Evolutionary conservation across 208 protist species (phyloP), one percentile per base, ranked within the genome.

Genomic region (Herpetomonas samuelpessoai): DNA sequence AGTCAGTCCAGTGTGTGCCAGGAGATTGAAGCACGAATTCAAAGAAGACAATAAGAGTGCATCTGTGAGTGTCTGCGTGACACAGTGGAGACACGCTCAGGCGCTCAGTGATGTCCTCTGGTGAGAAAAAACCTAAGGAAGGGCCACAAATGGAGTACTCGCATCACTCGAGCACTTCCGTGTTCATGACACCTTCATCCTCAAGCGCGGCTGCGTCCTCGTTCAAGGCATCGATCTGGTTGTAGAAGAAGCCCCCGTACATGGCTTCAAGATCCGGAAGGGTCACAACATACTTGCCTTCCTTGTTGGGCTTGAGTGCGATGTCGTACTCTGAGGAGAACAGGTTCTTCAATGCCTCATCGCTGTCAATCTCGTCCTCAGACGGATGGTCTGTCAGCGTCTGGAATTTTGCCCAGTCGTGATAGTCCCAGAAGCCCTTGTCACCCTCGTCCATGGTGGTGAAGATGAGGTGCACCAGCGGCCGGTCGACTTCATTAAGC

Each of bases 261-360:
- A 94, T 91, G 59, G 89, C 76, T 31, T 88, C 83, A 24, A 94
- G 53, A 31, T 94, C 76, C n/a, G 57, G 31, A 9, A 73, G 19
- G 0, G 38, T 57, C 0, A 91, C 62, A 0, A 88, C 79, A 24
- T 78, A 77, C 30, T 68, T 55, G 48, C 65, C 61, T 18, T 58
- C 59, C 2, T n/a, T 62, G 18, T 56, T 57, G 10, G 55, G 57
- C 2, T 2, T 64, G 29, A 69, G 69, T 3, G 28, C 48, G 24
- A 93, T 76, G 51, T 91, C 87, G 49, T 82, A 93, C 63, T 93
- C 83, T n/a, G 90, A 81, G 30, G 60, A 51, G 46, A 93, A 93
- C 50, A 87, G 83, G 1, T 71, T 46, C 45, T 65, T 45, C 30
- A 93, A 60, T 9, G 51, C 70, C n/a, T 62, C 53, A 10, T 65